Base-by-base conservation (phyloP, 1,139 yeast species). In the Hansenula sp. region DNA sequence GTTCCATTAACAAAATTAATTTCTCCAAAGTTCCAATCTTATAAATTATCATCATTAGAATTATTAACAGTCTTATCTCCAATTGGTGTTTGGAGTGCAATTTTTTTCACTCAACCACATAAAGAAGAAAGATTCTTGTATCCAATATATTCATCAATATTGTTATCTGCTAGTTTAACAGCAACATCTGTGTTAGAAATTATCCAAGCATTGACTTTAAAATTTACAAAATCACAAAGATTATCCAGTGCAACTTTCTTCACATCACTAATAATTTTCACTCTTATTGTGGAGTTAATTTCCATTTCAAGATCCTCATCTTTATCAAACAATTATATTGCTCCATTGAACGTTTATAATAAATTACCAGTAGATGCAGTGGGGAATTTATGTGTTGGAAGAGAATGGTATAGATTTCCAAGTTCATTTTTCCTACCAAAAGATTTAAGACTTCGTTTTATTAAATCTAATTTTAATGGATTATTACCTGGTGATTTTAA, bases 371-470 rank as follows among this genome's bases (percentile, higher is more conserved):
- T 35, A 1, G 32, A 38, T n/a, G 44, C 46, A 0, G 21, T 50
- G 2, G 66, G 68, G 4, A 82, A 78, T 50, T 82, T 90, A 0
- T 92, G 97, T 59, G 72, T 86, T 19, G 97, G 96, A 3, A 75
- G 96, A 45, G 97, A 92, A 64, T 90, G 97, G 97, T 88, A 88
- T 56, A 86, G 92, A 56, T 90, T 69, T 63, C 97, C 97, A 12
- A 80, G 85, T 1, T 89, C 97, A 0, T 84, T 89, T 59, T 86
- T 89, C 56, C 65, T 90, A 20, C 82, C 85, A 2, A 69, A 73
- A 28, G 65, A 74, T 44, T 68, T 69, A 44, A 67, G 96, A 46
- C 63, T 88, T 22, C 68, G 68, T 50, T 90, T 87, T 59, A 78
- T 86, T 9, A 68, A 70, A 43, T 81, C 89, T 43, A 95, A 94